Base-by-base conservation (phyloP, 1,139 yeast species). In the Nematodospora anomalae region DNA sequence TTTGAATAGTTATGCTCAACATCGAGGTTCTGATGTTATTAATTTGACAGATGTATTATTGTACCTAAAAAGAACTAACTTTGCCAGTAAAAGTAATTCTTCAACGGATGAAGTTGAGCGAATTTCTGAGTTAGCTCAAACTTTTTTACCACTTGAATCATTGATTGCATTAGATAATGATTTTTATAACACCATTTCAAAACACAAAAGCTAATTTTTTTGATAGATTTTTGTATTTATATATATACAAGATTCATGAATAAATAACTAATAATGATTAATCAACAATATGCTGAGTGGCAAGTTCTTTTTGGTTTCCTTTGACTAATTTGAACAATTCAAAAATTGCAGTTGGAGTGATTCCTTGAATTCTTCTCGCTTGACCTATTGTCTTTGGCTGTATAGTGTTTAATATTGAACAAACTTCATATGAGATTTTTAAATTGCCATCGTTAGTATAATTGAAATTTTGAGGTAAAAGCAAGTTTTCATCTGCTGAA, bases 321-420 rank as follows among this genome's bases (percentile, higher is more conserved):
- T 55, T 61, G 3, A 69, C 74, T 37, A 71, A 52, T 42, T 67
- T 69, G 46, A 78, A 83, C 28, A 84, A 67, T 49, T 83, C 89
- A 50, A 83, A 83, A 3, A 83, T 65, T 0, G 90, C 83, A 2
- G 89, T 87, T 0, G 97, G 96, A 0, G 97, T 92, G 1, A 92
- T 82, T 0, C 98, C 97, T 53, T 92, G 95, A 12, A 90, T 84
- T 48, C 97, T 72, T 53, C 96, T 74, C 0, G 97, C 97, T 56
- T 92, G 97, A 0, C 97, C 97, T 33, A 92, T 78, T 0, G 97
- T 92, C 38, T 77, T 78, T 0, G 98, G 98, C 45, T 87, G 84
- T 10, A 88, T 78, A 4, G 75, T 72, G 51, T 88, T 86, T 40
- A 92, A 68, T 15, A 86, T 62, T 24, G 70, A 69, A 37, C 87